These are phyloP conservation scores for Cryphonectria parasitica DNA, from an alignment of 2,329 filamentous ascomycete genomes.

Conservation along the genomic window DNA sequence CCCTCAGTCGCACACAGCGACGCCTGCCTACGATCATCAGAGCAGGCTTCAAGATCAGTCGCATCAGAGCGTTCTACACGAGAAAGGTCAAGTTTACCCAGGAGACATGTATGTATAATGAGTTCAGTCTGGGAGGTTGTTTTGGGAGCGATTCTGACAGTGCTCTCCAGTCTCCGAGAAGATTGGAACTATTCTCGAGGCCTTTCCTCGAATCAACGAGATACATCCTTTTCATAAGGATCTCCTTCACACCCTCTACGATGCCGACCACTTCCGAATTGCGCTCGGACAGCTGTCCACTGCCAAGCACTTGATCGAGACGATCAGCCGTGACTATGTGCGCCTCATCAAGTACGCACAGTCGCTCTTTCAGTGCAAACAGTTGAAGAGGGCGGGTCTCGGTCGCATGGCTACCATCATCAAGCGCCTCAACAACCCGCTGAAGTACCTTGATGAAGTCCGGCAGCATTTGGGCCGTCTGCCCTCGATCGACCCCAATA, in stretches of 20 bases:
- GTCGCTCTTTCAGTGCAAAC: slow-evolving; percentile 97
- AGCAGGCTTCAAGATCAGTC: slow-evolving; percentile 91
- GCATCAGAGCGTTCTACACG: slow-evolving; percentile 93
- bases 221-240: slow-evolving; percentile 55
- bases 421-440: slow-evolving; percentile 90
- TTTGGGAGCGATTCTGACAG: neutral
- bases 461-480: slow-evolving; percentile 96
- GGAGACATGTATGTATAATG: slow-evolving; percentile 67
- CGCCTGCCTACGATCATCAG: slow-evolving; percentile 92
- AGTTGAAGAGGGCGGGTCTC: slow-evolving; percentile 92
- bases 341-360: slow-evolving; percentile 90
- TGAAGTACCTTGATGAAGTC: slow-evolving; percentile 94
- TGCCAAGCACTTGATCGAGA: slow-evolving; percentile 95
- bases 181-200: slow-evolving; percentile 85
- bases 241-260: slow-evolving; percentile 96
- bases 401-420: slow-evolving; percentile 98
- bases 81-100: slow-evolving; percentile 98
- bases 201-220: slow-evolving; percentile 89
- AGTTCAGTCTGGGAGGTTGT: slow-evolving; percentile 17
- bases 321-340: slow-evolving; percentile 93
- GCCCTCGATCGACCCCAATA: slow-evolving; percentile 98
- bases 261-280: slow-evolving; percentile 97
- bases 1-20: slow-evolving; percentile 83
- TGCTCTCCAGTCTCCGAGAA: slow-evolving; percentile 71
- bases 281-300: slow-evolving; percentile 95